Conservation (phyloP, 495 filamentous ascomycete species). For the Letharia columbiana region DNA sequence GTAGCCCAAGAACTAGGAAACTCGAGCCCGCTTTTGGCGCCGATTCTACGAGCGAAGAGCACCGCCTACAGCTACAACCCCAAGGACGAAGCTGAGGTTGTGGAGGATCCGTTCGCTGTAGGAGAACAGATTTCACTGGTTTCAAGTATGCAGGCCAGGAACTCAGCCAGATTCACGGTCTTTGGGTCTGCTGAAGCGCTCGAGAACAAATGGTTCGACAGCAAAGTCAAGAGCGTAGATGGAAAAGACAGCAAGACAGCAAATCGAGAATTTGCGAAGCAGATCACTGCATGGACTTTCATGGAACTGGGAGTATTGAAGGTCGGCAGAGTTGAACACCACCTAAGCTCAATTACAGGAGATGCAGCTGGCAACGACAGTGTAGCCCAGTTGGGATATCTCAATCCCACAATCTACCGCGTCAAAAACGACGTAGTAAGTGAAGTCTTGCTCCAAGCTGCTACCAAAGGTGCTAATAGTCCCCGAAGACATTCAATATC, state of each 20-base stretch:
- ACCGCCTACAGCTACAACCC: slow-evolving; percentile 93
- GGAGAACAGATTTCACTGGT: slow-evolving; percentile 76
- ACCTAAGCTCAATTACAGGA: slow-evolving; percentile 48
- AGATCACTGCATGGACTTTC: slow-evolving; percentile 84
- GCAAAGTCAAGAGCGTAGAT: slow-evolving; percentile 53
- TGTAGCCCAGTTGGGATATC: slow-evolving; percentile 34
- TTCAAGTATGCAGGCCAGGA: slow-evolving; percentile 79
- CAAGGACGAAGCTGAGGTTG: slow-evolving; percentile 66
- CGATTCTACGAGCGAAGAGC: slow-evolving; percentile 68
- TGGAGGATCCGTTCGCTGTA: slow-evolving; percentile 75
- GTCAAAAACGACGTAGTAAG: slow-evolving; percentile 95
- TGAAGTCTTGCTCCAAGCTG: slow-evolving; percentile 26
- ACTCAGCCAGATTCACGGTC: slow-evolving; percentile 83
- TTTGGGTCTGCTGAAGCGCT: slow-evolving; percentile 80
- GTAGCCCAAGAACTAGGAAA: slow-evolving; percentile 75
- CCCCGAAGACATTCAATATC: slow-evolving; percentile 67
- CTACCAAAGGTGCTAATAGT: slow-evolving; percentile 25
- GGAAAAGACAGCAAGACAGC: slow-evolving; percentile 52
- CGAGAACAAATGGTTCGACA: slow-evolving; percentile 83
- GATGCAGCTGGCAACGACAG: slow-evolving; percentile 28
- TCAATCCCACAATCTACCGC: slow-evolving; percentile 85
- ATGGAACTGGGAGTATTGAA: slow-evolving; percentile 84
- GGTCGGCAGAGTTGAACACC: slow-evolving; percentile 75
- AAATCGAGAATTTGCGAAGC: slow-evolving; percentile 79
- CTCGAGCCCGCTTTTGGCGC: slow-evolving; percentile 61